Evolutionary conservation across 2,329 filamentous ascomycete genomes (phyloP).

Genomic region (Phoma sp.): DNA sequence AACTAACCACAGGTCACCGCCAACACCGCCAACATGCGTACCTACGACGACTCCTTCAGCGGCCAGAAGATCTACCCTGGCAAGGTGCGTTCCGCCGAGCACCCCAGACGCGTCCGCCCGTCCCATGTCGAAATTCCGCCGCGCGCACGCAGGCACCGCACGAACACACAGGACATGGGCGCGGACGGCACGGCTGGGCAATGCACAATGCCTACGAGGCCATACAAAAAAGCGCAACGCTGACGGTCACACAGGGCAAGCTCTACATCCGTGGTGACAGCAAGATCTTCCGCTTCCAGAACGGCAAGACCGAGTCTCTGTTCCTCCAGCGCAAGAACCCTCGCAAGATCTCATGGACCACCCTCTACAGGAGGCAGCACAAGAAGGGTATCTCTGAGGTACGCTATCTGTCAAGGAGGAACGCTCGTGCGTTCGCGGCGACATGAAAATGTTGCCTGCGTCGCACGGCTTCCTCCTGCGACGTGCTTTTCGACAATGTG

Average conservation of each 20-base stretch:
- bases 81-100: constrained; percentile 65
- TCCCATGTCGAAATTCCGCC: constrained; percentile 35
- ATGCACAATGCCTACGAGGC: constrained; percentile 1
- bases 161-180: constrained; percentile 26
- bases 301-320: constrained; percentile 99
- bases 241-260: constrained; percentile 76
- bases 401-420: constrained; percentile 41
- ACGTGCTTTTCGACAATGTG: constrained; percentile 16
- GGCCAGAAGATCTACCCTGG: constrained; percentile 81
- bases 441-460: constrained; percentile 29
- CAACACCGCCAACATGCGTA: constrained; percentile 69
- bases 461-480: constrained; percentile 16
- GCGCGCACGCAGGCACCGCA: constrained; percentile 14
- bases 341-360: constrained; percentile 98
- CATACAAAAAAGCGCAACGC: constrained; percentile 26
- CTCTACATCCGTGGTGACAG: constrained; percentile 99
- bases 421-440: constrained; percentile 13
- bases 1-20: constrained; percentile 50
- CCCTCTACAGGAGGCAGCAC: constrained; percentile 97
- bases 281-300: constrained; percentile 99
- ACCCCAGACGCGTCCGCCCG: constrained; percentile 18
- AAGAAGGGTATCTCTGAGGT: constrained; percentile 99
- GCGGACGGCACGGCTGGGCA: constrained; percentile 7
- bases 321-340: constrained; percentile 99
- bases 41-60: constrained; percentile 80